Conservation (phyloP, 768 basidiomycete species). For the Lentinus tigrinus region DNA sequence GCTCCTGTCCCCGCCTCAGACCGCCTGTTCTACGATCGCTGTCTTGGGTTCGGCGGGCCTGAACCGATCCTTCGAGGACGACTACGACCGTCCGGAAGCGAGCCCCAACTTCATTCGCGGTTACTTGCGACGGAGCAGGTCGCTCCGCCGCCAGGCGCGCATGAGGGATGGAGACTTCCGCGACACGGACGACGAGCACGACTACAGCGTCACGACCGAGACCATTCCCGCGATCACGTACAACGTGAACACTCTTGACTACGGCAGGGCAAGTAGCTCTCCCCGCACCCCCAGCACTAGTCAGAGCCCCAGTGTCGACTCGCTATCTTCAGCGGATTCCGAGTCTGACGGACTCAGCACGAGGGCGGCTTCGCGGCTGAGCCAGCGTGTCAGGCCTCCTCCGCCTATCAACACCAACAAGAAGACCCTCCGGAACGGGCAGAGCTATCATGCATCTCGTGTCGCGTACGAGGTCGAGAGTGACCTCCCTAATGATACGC, state of each 20-base stretch:
- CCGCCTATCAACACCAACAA: constrained; percentile 7
- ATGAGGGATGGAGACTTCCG: constrained; percentile 11
- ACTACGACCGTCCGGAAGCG: constrained; percentile 3
- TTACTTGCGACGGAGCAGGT: background rate
- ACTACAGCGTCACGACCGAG: background rate
- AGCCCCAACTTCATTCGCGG: constrained; percentile 1
- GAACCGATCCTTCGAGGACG: constrained; percentile 3
- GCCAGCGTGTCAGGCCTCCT: constrained; percentile 6
- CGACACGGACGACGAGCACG: constrained; percentile 1
- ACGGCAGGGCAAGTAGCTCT: background rate
- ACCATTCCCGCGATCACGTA: background rate
- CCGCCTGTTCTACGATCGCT: constrained; percentile 6
- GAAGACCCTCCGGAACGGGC: background rate
- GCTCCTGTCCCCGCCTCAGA: constrained; percentile 1
- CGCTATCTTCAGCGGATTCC: background rate
- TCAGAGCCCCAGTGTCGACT: background rate
- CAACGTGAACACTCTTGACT: background rate
- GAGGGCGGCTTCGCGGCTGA: background rate
- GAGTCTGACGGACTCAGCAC: background rate
- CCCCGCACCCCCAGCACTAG: background rate
- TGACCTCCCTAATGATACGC: background rate
- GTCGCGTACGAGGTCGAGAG: constrained; percentile 7
- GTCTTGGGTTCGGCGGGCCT: constrained; percentile 2
- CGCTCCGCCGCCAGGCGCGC: constrained; percentile 3
- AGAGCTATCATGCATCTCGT: background rate